Conservation (phyloP, 192 early-diverging fungal genomes). For the Coemansia sp. region DNA sequence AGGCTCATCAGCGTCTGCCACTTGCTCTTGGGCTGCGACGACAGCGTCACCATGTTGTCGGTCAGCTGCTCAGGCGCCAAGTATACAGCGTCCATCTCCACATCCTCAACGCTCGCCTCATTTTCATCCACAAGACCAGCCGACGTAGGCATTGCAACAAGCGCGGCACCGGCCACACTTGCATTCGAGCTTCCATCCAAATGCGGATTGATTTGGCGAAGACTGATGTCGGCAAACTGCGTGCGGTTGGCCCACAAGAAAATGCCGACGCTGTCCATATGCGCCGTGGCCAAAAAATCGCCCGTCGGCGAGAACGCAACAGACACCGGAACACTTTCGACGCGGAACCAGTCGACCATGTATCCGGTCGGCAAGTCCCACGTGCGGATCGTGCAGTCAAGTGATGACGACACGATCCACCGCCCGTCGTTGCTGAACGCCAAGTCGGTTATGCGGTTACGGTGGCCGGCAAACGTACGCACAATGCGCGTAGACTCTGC, state of each 20-base stretch:
- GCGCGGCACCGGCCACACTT: neutral
- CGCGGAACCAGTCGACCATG: slow-evolving; percentile 81
- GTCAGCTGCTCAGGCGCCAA: slow-evolving; percentile 61
- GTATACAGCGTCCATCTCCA: slow-evolving; percentile 17
- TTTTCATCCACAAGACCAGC: slow-evolving; percentile 59
- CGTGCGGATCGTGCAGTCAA: slow-evolving; percentile 87
- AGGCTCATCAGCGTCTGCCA: slow-evolving; percentile 91
- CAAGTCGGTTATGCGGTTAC: slow-evolving; percentile 84
- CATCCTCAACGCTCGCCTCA: slow-evolving; percentile 4
- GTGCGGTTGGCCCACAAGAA: slow-evolving; percentile 90
- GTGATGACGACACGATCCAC: slow-evolving; percentile 78
- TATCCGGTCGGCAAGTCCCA: slow-evolving; percentile 96
- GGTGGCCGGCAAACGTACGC: slow-evolving; percentile 86
- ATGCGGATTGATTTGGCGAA: slow-evolving; percentile 59
- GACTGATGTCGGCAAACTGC: slow-evolving; percentile 70
- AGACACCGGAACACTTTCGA: slow-evolving; percentile 75
- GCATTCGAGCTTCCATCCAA: neutral
- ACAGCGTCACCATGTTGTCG: slow-evolving; percentile 85
- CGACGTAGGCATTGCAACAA: slow-evolving; percentile 62
- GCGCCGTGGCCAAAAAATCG: slow-evolving; percentile 88
- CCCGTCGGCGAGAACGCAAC: slow-evolving; percentile 87
- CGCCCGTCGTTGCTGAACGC: slow-evolving; percentile 91
- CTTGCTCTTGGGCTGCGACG: slow-evolving; percentile 73
- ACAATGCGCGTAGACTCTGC: slow-evolving; percentile 76
- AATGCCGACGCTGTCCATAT: slow-evolving; percentile 89